Percentiles rank a stretch among this genome's conserved stretches.
These are phyloP conservation scores for Tetradesmus lagerheimii DNA, from an alignment of 139 green algal genomes.

Conservation along the genomic window DNA sequence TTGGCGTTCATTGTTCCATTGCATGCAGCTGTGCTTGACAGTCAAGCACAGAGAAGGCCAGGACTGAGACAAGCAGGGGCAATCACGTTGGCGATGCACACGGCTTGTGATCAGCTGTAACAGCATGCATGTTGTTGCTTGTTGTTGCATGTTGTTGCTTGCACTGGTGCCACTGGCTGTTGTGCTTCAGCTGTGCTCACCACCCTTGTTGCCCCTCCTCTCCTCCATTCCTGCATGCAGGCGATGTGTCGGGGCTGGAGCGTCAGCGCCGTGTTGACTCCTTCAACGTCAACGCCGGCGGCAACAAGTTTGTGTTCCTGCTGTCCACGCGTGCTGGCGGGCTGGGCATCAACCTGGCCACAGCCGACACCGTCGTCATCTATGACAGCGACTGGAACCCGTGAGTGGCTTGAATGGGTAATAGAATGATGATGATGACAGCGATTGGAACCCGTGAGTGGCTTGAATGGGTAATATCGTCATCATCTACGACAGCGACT, in stretches of 20 bases:
- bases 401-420: too few relatives aligned
- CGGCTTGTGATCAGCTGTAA: too few relatives aligned
- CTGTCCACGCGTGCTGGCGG: conserved; percentile 84
- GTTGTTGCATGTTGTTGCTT: not conserved
- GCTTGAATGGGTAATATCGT: too few relatives aligned
- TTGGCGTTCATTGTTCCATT: not conserved
- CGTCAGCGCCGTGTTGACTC: conserved; percentile 82
- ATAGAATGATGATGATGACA: too few relatives aligned
- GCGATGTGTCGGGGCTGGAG: conserved; percentile 55
- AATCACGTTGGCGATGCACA: too few relatives aligned
- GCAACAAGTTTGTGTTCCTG: conserved; percentile 76
- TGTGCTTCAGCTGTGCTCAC: not conserved
- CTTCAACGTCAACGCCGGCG: conserved; percentile 81
- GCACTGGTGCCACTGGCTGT: not conserved
- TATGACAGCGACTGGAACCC: conserved; percentile 75
- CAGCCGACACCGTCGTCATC: conserved; percentile 93
- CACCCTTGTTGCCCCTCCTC: not conserved
- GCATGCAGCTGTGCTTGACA: not conserved
- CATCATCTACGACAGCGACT: conserved; percentile 86
- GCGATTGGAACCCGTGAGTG: too few relatives aligned
- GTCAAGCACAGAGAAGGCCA: too few relatives aligned
- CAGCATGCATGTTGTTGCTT: too few relatives aligned
- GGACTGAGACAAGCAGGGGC: too few relatives aligned
- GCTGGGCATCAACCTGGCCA: conserved; percentile 92
- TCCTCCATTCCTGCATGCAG: not conserved